A percentile compares a stretch with the other conserved stretches of the same genome.
phyloP scores from a whole-genome alignment of 352 stramenopile species.

The Paralagenidium karlingii region DNA sequence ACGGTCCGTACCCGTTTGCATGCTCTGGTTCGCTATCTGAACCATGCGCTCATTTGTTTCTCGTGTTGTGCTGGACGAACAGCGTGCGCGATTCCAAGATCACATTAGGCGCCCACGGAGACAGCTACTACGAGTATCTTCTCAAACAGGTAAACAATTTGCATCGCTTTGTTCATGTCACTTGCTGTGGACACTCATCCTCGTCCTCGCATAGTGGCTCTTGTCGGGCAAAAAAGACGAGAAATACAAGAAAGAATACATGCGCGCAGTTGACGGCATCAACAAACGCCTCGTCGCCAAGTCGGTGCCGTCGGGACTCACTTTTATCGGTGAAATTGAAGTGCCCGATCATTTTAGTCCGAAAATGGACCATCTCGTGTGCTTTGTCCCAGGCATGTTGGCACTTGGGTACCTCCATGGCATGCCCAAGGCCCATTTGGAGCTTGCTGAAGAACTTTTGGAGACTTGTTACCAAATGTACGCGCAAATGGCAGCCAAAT shows the following conservation, averaged over 20 bases:
- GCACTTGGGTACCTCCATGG: slow-evolving; percentile 50
- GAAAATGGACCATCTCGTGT: slow-evolving; percentile 80
- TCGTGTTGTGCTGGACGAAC: slow-evolving; percentile 4
- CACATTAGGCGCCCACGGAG: slow-evolving; percentile 40
- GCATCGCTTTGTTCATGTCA: neutral
- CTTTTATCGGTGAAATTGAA: slow-evolving; percentile 29
- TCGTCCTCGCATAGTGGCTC: too few relatives aligned
- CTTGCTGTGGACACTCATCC: neutral
- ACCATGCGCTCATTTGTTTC: neutral
- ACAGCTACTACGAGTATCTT: slow-evolving; percentile 70
- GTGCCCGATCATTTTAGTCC: slow-evolving; percentile 10
- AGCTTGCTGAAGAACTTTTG: slow-evolving; percentile 56
- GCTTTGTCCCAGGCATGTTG: slow-evolving; percentile 77
- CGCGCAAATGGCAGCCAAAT: slow-evolving; percentile 20
- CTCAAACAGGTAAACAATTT: slow-evolving; percentile 28
- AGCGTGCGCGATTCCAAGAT: slow-evolving; percentile 10
- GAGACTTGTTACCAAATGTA: slow-evolving; percentile 76
- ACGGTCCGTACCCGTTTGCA: slow-evolving; percentile 7
- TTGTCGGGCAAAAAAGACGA: slow-evolving; percentile 34
- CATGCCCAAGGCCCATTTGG: slow-evolving; percentile 33
- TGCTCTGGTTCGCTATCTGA: neutral
- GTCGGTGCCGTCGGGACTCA: slow-evolving; percentile 20
- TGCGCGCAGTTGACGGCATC: slow-evolving; percentile 36
- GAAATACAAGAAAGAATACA: slow-evolving; percentile 30
- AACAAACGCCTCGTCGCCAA: slow-evolving; percentile 17